Percentiles rank a stretch among this genome's conserved stretches.
phyloP scores from a whole-genome alignment of 129 eudicot genomes.

The Oenanthe sinensis region DNA sequence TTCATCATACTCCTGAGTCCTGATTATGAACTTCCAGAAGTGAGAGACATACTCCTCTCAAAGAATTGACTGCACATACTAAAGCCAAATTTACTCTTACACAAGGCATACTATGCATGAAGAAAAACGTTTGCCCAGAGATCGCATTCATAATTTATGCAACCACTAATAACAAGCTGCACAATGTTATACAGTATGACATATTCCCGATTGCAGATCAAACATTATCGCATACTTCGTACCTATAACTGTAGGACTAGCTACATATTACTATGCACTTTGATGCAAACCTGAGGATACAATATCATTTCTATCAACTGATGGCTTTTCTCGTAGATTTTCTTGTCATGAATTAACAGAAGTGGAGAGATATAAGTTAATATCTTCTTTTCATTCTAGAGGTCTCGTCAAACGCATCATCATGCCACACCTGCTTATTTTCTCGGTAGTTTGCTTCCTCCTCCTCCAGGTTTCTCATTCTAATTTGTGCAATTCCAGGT shows the following conservation, averaged over 20 bases:
- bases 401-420: conserved; percentile 29
- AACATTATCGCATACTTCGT: neutral
- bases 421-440: conserved; percentile 33
- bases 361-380: conserved; percentile 10
- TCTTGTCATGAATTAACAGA: neutral
- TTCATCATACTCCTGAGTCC: neutral
- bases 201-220: neutral
- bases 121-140: neutral
- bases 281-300: neutral
- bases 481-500: conserved; percentile 19
- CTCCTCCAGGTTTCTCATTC: conserved; percentile 31
- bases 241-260: neutral
- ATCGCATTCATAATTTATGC: neutral
- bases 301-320: neutral
- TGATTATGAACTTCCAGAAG: neutral
- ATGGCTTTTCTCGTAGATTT: neutral
- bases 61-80: neutral
- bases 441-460: conserved; percentile 36
- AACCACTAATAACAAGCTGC: neutral
- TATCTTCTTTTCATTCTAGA: conserved; percentile 36
- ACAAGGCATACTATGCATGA: neutral
- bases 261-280: neutral
- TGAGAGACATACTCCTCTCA: neutral
- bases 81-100: neutral
- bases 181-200: neutral